These are phyloP conservation scores for Colletotrichum musicola DNA, from an alignment of 2,329 filamentous ascomycete species.

Conservation along the genomic window DNA sequence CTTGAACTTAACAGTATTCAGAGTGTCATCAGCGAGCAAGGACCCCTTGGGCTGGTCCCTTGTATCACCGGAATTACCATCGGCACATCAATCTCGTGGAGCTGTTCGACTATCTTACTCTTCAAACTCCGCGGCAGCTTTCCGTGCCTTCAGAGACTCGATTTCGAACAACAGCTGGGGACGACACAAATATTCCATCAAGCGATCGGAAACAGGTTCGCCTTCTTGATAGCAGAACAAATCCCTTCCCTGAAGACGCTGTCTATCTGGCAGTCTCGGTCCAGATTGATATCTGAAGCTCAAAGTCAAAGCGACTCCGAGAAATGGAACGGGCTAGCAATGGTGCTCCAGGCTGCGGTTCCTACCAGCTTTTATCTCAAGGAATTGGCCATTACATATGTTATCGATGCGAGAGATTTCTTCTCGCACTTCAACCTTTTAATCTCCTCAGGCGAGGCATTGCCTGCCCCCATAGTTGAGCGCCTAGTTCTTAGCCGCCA, in stretches of 20 bases:
- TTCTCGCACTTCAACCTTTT: constrained; percentile 1
- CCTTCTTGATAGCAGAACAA: background rate
- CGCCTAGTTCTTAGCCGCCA: background rate
- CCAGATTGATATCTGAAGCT: constrained; percentile 1
- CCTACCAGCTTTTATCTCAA: background rate
- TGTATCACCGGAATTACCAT: constrained; percentile 5
- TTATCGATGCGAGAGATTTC: constrained; percentile 9
- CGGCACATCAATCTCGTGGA: constrained; percentile 2
- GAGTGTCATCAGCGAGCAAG: background rate
- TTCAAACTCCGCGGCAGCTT: background rate
- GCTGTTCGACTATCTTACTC: background rate
- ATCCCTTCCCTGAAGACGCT: background rate
- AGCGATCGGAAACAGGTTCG: background rate
- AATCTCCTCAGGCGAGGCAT: background rate
- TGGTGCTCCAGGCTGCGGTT: background rate
- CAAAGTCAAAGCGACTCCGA: constrained; percentile 1
- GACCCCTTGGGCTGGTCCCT: background rate
- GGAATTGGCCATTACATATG: constrained; percentile 4
- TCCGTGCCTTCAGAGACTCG: background rate
- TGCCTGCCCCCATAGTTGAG: constrained; percentile 3
- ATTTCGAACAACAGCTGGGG: background rate
- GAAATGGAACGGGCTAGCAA: background rate
- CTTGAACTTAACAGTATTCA: background rate
- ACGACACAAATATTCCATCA: background rate
- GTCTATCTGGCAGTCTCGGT: constrained; percentile 5